Conservation (phyloP, 441 rosid species). For the Bocquillonia castaneifolia region DNA sequence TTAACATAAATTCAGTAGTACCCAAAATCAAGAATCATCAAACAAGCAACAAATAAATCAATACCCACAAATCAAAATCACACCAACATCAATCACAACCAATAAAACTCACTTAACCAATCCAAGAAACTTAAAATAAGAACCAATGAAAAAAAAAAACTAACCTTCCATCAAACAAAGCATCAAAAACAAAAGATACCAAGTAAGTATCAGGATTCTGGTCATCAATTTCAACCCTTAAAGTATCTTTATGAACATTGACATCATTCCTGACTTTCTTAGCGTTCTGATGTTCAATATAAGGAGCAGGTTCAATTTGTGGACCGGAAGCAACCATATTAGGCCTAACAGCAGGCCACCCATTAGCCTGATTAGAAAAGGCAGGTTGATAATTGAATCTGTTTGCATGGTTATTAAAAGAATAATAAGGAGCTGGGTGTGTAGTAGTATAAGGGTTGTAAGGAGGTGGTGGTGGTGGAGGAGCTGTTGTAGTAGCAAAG, state of each 20-base stretch:
- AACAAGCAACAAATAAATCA: neutral
- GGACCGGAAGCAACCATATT: conserved; percentile 25
- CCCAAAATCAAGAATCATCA: neutral
- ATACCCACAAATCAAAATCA: neutral
- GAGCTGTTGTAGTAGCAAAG: conserved; percentile 15
- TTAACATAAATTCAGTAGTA: neutral
- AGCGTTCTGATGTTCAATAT: conserved; percentile 71
- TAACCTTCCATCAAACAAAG: conserved; percentile 79
- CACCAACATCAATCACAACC: neutral
- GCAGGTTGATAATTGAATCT: conserved; percentile 47
- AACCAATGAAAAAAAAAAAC: conserved; percentile 2
- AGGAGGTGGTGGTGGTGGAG: conserved; percentile 14
- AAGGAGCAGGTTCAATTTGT: conserved; percentile 44
- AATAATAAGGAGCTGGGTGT: conserved; percentile 34
- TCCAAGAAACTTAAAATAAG: neutral
- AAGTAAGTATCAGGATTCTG: conserved; percentile 55
- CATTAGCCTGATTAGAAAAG: conserved; percentile 45
- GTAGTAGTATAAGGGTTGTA: conserved; percentile 32
- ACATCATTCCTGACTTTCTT: conserved; percentile 86
- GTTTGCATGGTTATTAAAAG: conserved; percentile 28
- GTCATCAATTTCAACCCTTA: conserved; percentile 48
- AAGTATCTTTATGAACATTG: conserved; percentile 61
- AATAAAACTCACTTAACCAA: conserved; percentile 3
- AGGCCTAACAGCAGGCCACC: conserved; percentile 47
- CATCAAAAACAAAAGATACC: conserved; percentile 84